phyloP scores from a whole-genome alignment of 768 basidiomycete genomes.

The Mycena haematopus region DNA sequence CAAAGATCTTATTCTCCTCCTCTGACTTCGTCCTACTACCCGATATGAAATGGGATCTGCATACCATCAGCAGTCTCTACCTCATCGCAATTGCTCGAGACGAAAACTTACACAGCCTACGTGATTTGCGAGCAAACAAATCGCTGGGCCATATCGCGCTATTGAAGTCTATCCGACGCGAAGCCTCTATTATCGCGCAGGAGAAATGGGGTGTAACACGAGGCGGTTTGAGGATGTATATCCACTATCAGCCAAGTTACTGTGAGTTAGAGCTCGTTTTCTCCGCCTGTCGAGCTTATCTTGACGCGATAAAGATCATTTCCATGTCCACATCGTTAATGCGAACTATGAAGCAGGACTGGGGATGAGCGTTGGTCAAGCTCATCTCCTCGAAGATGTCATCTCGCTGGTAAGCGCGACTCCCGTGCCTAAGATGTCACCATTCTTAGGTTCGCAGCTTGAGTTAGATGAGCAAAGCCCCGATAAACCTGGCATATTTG shows the following conservation, averaged over 20 bases:
- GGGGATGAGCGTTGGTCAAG: conserved; percentile 88
- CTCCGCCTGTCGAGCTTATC: background rate
- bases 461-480: conserved; percentile 63
- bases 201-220: conserved; percentile 69
- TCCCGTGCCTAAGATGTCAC: background rate
- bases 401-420: conserved; percentile 72
- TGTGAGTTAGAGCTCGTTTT: conserved; percentile 58
- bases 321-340: conserved; percentile 93
- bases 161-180: conserved; percentile 66
- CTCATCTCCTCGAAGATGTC: conserved; percentile 91
- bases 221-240: conserved; percentile 75
- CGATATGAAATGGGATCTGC: conserved; percentile 97
- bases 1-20: conserved; percentile 71
- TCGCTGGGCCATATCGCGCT: conserved; percentile 62
- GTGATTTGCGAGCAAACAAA: conserved; percentile 65
- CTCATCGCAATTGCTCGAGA: conserved; percentile 80
- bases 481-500: conserved; percentile 60
- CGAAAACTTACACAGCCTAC: conserved; percentile 66
- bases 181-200: conserved; percentile 58
- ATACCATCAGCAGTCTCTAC: conserved; percentile 78
- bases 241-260: conserved; percentile 97
- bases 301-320: conserved; percentile 69
- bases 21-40: conserved; percentile 82
- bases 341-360: conserved; percentile 65
- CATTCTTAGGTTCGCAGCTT: conserved; percentile 32